A percentile compares a stretch with the other conserved stretches of the same genome.
phyloP scores from a whole-genome alignment of 1,284 basidiomycete species.

The Rhodotorula sp. region DNA sequence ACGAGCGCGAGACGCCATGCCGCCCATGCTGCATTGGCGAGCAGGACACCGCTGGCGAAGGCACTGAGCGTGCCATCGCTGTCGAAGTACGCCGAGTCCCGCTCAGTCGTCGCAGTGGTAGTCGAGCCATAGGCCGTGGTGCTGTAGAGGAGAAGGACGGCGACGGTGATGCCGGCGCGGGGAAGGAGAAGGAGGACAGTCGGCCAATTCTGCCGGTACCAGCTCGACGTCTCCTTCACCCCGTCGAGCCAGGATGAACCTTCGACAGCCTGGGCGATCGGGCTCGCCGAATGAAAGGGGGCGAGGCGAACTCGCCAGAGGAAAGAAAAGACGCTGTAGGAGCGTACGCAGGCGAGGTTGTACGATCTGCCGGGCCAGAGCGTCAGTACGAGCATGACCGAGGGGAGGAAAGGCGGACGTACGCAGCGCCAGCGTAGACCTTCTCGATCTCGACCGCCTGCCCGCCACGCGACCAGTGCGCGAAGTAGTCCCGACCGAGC shows the following conservation, averaged over 20 bases:
- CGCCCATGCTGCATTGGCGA: slow-evolving; percentile 35
- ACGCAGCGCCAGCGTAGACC: slow-evolving; percentile 33
- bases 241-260: slow-evolving; percentile 25
- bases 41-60: slow-evolving; percentile 31
- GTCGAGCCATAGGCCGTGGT: slow-evolving; percentile 33
- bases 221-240: slow-evolving; percentile 24
- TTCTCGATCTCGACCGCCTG: slow-evolving; percentile 24
- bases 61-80: slow-evolving; percentile 28
- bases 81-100: slow-evolving; percentile 37
- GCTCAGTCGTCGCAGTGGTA: neutral
- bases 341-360: slow-evolving; percentile 35
- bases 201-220: slow-evolving; percentile 42
- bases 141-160: slow-evolving; percentile 38
- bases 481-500: slow-evolving; percentile 18
- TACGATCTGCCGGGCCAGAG: slow-evolving; percentile 18
- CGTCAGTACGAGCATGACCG: neutral
- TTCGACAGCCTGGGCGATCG: slow-evolving; percentile 27
- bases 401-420: slow-evolving; percentile 8
- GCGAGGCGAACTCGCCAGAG: slow-evolving; percentile 34
- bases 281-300: slow-evolving; percentile 1
- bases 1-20: slow-evolving; percentile 27
- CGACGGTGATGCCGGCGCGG: slow-evolving; percentile 35
- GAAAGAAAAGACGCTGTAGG: slow-evolving; percentile 36
- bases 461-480: slow-evolving; percentile 22
- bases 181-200: slow-evolving; percentile 39